Base-by-base conservation (phyloP, 352 stramenopile genomes). In the Phytophthora colocasiae region DNA sequence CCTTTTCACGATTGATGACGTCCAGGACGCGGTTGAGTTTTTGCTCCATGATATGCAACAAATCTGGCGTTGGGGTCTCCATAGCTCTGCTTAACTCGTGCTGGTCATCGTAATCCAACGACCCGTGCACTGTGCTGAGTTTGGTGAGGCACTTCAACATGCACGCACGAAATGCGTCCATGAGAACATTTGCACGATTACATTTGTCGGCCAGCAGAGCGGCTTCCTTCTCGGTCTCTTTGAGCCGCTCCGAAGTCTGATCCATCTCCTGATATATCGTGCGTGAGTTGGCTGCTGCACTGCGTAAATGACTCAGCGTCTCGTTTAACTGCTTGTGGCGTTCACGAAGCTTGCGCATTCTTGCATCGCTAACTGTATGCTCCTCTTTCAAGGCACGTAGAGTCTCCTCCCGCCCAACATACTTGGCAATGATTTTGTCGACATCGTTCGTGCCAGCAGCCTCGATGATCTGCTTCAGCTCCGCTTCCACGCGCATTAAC, bases 201-300 rank as follows among this genome's bases (percentile, higher is more conserved):
- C 83, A 92, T 26, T 80, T 85, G 9, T 92, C 83, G 0, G 83
- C 78, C 10, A 94, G 62, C 27, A 81, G 29, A 22, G 83, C 78
- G 10, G 84, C 86, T 44, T 92, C 85, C 50, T 94, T 94, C 46
- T 93, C 86, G 38, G 91, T 92, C 26, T 94, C 86, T 27, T 94
- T 94, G n/a, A 94, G 75, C 0, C 83, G 77, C 52, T 94, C 86
- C 6, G 82, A 85, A 3, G 86, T 92, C 32, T 91, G 78, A 58
- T 94, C 86, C 86, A 94, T 92, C 51, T 92, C 86, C 47, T 94
- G 86, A 67, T 94, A 94, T 44, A 92, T 89, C 14, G 82, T 92
- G 38, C 84, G 86, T n/a, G 86, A 87, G 55, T 92, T 94, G 59
- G 90, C 81, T 19, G 86, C 85, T 9, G 83, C 81, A 27, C 81